A percentile compares a stretch with the other conserved stretches of the same genome.
phyloP scores from a whole-genome alignment of 1,284 basidiomycete genomes.

The Trichosporon sp. region DNA sequence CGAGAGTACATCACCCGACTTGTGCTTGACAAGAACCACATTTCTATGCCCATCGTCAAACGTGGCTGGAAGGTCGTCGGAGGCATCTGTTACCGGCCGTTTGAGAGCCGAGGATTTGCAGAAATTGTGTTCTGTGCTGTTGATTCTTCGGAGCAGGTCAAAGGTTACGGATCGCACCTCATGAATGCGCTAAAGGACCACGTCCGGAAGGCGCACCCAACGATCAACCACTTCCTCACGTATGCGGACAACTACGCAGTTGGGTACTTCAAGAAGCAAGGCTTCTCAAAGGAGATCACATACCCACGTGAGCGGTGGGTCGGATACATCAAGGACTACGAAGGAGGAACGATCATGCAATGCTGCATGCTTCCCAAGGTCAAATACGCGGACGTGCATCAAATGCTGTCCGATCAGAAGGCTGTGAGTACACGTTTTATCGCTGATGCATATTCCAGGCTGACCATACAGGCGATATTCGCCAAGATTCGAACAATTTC shows the following conservation, averaged over 20 bases:
- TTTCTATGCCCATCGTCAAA: constrained; percentile 90
- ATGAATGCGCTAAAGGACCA: constrained; percentile 99
- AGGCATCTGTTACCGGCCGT: constrained; percentile 95
- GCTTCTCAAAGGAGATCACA: constrained; percentile 95
- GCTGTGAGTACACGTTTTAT: constrained; percentile 51
- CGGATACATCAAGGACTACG: constrained; percentile 99
- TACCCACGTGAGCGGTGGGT: constrained; percentile 89
- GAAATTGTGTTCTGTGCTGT: constrained; percentile 99
- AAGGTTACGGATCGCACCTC: constrained; percentile 96
- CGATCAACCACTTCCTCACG: constrained; percentile 89
- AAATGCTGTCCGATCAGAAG: constrained; percentile 74
- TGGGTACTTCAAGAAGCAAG: constrained; percentile 98
- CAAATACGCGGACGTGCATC: constrained; percentile 78
- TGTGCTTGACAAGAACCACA: constrained; percentile 88
- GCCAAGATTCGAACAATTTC: constrained; percentile 84
- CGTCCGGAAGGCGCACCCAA: constrained; percentile 69
- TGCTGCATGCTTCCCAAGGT: constrained; percentile 90
- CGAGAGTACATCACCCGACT: constrained; percentile 95
- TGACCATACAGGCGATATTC: constrained; percentile 59
- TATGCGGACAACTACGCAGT: constrained; percentile 99
- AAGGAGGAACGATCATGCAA: constrained; percentile 99
- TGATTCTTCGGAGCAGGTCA: constrained; percentile 92
- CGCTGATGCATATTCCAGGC: background rate
- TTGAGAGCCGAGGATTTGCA: constrained; percentile 88
- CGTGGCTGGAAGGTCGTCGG: constrained; percentile 93